These are phyloP conservation scores for Scheffersomyces lignicola DNA, from an alignment of 1,139 yeast species.

Conservation along the genomic window DNA sequence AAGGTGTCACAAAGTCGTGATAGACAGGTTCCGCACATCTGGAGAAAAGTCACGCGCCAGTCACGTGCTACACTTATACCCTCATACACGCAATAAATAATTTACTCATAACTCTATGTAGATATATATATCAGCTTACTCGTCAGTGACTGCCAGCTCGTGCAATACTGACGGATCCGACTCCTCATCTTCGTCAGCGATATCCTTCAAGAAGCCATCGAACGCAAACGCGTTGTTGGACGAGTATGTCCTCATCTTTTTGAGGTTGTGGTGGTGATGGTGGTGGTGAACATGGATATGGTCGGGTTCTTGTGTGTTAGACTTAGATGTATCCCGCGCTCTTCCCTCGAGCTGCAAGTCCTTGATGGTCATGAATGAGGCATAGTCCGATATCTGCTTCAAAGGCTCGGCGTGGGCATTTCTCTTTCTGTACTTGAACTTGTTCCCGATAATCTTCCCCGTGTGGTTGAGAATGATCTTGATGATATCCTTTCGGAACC, in stretches of 20 bases:
- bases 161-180: slow-evolving; percentile 7
- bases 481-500: slow-evolving; percentile 67
- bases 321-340: slow-evolving; percentile 18
- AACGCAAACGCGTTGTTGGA: slow-evolving; percentile 8
- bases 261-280: slow-evolving; percentile 6
- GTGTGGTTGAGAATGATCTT: slow-evolving; percentile 70
- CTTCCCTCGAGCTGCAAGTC: slow-evolving; percentile 39
- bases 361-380: slow-evolving; percentile 36
- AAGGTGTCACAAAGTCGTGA: no score
- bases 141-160: neutral
- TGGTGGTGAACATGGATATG: slow-evolving; percentile 11
- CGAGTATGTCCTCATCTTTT: neutral
- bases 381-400: slow-evolving; percentile 45
- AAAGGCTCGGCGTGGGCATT: slow-evolving; percentile 34
- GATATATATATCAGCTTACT: neutral
- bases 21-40: no score
- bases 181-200: slow-evolving; percentile 18
- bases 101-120: neutral
- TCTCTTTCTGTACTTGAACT: slow-evolving; percentile 49
- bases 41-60: no score
- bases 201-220: slow-evolving; percentile 16
- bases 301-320: slow-evolving; percentile 6
- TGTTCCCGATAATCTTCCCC: slow-evolving; percentile 79
- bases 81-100: neutral
- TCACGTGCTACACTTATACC: no score